phyloP scores from a whole-genome alignment of 192 early-diverging fungal genomes.

The Rhizophlyctis rosea region DNA sequence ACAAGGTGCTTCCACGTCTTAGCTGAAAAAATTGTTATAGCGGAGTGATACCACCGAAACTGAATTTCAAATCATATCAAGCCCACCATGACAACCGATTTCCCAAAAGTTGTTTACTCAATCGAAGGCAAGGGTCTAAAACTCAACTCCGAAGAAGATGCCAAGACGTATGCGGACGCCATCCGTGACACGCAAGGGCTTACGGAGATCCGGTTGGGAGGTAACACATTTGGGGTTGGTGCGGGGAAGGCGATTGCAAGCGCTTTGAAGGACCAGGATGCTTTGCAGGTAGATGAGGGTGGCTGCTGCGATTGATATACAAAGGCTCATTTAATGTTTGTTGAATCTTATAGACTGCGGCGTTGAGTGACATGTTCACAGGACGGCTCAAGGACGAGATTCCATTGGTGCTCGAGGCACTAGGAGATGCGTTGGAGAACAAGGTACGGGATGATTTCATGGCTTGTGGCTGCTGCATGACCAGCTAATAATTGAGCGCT shows the following conservation, averaged over 20 bases:
- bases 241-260: constrained; percentile 76
- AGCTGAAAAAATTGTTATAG: too few relatives aligned
- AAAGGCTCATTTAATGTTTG: constrained; percentile 13
- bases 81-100: not conserved
- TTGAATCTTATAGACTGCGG: constrained; percentile 60
- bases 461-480: not conserved
- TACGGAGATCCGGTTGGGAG: constrained; percentile 71
- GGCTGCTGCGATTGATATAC: not conserved
- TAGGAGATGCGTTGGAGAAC: constrained; percentile 80
- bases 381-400: constrained; percentile 88
- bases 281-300: constrained; percentile 63
- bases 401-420: constrained; percentile 72
- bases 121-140: constrained; percentile 87
- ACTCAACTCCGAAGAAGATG: constrained; percentile 80
- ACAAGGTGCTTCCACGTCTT: too few relatives aligned
- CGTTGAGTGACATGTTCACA: constrained; percentile 92
- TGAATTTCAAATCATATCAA: not conserved
- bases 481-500: too few relatives aligned
- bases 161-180: constrained; percentile 68
- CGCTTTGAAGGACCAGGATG: constrained; percentile 62
- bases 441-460: constrained; percentile 44
- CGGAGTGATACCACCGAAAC: too few relatives aligned
- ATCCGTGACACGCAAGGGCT: constrained; percentile 63
- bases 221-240: constrained; percentile 92
- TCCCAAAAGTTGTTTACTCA: constrained; percentile 39